phyloP scores from a whole-genome alignment of 192 early-diverging fungal genomes.

The Mortierella claussenii region DNA sequence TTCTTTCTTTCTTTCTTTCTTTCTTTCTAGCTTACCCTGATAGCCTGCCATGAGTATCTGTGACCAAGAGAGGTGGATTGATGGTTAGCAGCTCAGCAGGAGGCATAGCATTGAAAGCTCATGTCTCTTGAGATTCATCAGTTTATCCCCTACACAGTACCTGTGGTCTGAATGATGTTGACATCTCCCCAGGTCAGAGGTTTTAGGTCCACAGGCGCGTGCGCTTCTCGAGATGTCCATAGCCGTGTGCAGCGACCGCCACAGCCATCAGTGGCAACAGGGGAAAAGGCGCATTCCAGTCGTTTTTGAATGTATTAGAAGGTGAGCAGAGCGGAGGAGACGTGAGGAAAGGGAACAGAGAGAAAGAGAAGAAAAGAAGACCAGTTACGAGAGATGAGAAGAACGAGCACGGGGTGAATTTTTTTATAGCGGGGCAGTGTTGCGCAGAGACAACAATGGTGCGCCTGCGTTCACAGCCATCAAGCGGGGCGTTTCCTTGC shows the following conservation, averaged over 20 bases:
- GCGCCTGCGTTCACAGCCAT: no score
- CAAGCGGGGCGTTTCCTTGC: no score
- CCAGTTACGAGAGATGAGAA: not conserved
- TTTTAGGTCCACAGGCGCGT: conserved; percentile 77
- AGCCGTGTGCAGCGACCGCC: conserved; percentile 30
- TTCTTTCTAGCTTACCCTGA: conserved; percentile 19
- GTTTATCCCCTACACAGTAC: no score
- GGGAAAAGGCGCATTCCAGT: conserved; percentile 40
- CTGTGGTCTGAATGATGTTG: conserved; percentile 61
- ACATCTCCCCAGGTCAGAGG: conserved; percentile 62
- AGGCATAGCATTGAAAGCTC: no score
- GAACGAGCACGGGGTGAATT: no score
- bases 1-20: not conserved
- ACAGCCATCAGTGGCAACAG: conserved; percentile 35
- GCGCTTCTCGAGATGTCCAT: conserved; percentile 35
- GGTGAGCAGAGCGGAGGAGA: no score
- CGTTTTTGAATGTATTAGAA: no score
- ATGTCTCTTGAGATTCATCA: no score
- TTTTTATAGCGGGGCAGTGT: no score
- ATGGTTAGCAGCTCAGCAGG: no score
- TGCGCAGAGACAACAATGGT: no score
- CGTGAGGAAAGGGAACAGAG: not conserved
- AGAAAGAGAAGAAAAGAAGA: not conserved
- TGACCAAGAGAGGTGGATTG: no score
- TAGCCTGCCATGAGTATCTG: conserved; percentile 46